phyloP scores from a whole-genome alignment of 306 rosid species.

The Fagus sylvatica region DNA sequence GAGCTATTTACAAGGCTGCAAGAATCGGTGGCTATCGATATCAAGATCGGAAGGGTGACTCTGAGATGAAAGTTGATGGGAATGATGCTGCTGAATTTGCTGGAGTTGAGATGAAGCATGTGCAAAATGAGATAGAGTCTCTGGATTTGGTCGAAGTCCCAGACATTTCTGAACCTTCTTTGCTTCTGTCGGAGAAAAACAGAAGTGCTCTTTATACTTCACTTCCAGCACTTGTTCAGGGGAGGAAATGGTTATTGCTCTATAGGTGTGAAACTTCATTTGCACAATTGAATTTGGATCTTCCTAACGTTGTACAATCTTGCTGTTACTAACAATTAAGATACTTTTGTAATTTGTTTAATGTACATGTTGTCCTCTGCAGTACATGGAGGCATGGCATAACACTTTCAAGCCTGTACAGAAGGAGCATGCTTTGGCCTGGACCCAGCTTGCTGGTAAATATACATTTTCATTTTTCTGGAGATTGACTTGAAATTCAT shows the following conservation, averaged over 20 bases:
- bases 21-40: constrained; percentile 57
- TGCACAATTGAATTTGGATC: neutral
- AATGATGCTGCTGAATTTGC: constrained; percentile 31
- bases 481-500: constrained; percentile 14
- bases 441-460: constrained; percentile 89
- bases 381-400: constrained; percentile 95
- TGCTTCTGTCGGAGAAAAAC: constrained; percentile 58
- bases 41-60: constrained; percentile 46
- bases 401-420: constrained; percentile 79
- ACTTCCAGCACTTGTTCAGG: constrained; percentile 83
- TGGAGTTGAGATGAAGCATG: constrained; percentile 61
- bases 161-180: constrained; percentile 74
- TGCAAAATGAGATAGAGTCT: constrained; percentile 41
- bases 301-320: constrained; percentile 4
- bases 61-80: constrained; percentile 39
- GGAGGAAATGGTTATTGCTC: constrained; percentile 84
- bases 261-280: constrained; percentile 59
- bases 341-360: neutral
- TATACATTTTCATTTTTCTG: constrained; percentile 8
- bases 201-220: constrained; percentile 65
- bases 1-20: constrained; percentile 55
- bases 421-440: constrained; percentile 86
- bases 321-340: neutral
- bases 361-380: constrained; percentile 25
- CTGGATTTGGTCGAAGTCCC: constrained; percentile 43